Conservation (phyloP, 2,329 filamentous ascomycete species). For the Alternaria angustiovoidea region DNA sequence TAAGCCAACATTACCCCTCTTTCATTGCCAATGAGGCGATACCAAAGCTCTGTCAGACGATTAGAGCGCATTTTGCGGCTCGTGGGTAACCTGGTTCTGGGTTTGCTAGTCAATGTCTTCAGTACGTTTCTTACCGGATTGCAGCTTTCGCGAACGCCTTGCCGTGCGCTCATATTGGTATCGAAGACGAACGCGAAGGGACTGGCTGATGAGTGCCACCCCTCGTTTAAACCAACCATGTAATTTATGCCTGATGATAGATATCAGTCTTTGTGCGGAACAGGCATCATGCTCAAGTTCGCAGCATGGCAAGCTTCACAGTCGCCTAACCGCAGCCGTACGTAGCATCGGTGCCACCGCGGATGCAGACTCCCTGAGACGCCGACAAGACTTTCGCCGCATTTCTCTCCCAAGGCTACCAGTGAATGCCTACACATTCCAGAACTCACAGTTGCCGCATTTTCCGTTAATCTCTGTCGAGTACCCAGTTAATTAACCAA, state of each 20-base stretch:
- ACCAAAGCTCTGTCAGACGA: conserved; percentile 11
- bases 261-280: not conserved
- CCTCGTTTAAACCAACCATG: not conserved
- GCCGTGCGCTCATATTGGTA: conserved; percentile 15
- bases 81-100: conserved; percentile 10
- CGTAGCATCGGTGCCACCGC: not conserved
- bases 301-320: not conserved
- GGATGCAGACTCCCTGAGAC: conserved; percentile 5
- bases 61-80: conserved; percentile 27
- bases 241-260: not conserved
- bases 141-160: conserved; percentile 18
- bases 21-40: conserved; percentile 24
- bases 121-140: conserved; percentile 22
- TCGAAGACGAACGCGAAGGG: conserved; percentile 18
- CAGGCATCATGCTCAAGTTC: not conserved
- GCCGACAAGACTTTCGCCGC: conserved; percentile 10
- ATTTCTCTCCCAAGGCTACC: conserved; percentile 2
- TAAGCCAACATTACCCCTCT: conserved; percentile 34
- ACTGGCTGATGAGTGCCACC: not conserved
- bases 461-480: conserved; percentile 27
- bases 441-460: conserved; percentile 17
- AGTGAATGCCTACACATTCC: not conserved
- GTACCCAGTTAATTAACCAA: conserved; percentile 42
- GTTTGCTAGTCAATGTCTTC: conserved; percentile 19
- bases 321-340: conserved; percentile 2